Evolutionary conservation across 306 rosid genomes (phyloP).

Genomic region (Adenanthera pavonina): DNA sequence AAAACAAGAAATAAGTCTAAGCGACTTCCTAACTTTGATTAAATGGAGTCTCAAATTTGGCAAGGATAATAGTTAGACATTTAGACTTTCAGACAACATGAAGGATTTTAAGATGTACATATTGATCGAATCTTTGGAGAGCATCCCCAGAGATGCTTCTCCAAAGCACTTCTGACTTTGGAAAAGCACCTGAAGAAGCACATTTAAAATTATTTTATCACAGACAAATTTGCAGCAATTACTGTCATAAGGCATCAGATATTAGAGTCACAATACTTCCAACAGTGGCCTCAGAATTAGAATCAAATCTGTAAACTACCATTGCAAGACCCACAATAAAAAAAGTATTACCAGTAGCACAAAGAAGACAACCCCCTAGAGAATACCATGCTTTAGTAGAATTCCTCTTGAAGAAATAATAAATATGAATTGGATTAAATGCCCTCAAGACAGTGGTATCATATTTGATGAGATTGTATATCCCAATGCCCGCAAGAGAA

Average conservation of each 20-base stretch:
- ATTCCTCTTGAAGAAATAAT: slow-evolving; percentile 92
- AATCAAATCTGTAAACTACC: slow-evolving; percentile 32
- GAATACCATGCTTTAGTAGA: slow-evolving; percentile 93
- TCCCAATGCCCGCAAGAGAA: slow-evolving; percentile 82
- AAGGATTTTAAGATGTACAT: neutral
- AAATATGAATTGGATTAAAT: slow-evolving; percentile 89
- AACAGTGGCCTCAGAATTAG: neutral
- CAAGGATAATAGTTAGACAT: neutral
- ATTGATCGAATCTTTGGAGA: neutral
- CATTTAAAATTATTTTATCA: neutral
- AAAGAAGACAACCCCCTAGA: slow-evolving; percentile 96
- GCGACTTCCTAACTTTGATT: neutral
- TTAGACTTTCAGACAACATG: neutral
- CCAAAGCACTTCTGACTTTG: neutral
- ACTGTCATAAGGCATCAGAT: neutral
- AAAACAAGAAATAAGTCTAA: neutral
- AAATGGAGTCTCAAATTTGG: neutral
- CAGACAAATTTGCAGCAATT: neutral
- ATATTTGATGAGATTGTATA: slow-evolving; percentile 85
- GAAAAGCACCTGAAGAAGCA: neutral
- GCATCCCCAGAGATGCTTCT: neutral
- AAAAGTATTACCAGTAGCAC: slow-evolving; percentile 83
- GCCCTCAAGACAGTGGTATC: slow-evolving; percentile 78
- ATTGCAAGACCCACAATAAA: slow-evolving; percentile 16
- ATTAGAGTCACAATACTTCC: neutral